Evolutionary conservation across 176 grass and related monocot genomes (phyloP), one percentile per base, ranked within the genome.

Genomic region (Rhynchospora tenuis): DNA sequence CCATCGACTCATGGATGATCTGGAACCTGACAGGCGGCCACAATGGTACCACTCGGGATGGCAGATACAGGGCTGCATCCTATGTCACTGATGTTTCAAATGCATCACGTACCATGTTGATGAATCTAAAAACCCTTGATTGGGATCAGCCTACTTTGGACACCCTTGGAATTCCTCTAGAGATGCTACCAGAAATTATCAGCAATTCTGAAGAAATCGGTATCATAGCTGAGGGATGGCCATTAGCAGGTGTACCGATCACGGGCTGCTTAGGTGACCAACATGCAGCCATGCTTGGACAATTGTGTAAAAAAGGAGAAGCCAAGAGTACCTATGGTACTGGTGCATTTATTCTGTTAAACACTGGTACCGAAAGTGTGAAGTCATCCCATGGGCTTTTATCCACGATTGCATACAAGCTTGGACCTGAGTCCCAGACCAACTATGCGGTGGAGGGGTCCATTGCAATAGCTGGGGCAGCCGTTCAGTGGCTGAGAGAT

Each of bases 71-170:
- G 47, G 56, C 50, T 59, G 95, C 90, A 19, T 63, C 88, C 24
- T 92, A 98, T 68, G 91, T 95, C 75, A 98, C 96, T 7, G 96
- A 98, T 8, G 92, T 92, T 85, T 95, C 96, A 68, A 98, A 95
- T 74, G 91, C 93, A 65, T 88, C 96, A 19, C 92, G 96, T 0
- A 98, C 96, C 9, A 98, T 98, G 96, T 90, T 98, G 19, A 98
- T 98, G 96, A 91, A 98, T 72, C 85, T 98, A 0, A 91, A 91
- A 78, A 84, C 91, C 26, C 89, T 95, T 56, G 93, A 95, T 3
- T 98, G 96, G 96, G 91, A 98, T 33, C 84, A 81, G 0, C 84
- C 84, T 45, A 95, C 88, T 44, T 68, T 98, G 44, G 83, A 93
- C 16, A 57, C 59, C 1, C 83, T 98, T 62, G 74, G 87, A 42